Conservation (phyloP, 257 asterid species). For the Capsicum rhomboideum region DNA sequence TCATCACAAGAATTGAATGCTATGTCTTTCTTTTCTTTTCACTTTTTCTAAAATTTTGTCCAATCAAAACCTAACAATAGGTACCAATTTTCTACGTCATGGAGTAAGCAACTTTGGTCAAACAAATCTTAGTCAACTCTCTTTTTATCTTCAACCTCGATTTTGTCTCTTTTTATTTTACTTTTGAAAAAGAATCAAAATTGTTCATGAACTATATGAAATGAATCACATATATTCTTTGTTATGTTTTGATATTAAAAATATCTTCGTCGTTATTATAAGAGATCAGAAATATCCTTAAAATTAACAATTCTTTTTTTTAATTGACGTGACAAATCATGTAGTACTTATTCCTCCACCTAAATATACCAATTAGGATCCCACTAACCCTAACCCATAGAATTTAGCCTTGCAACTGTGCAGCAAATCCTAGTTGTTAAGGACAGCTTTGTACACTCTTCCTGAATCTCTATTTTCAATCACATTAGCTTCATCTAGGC, state of each 20-base stretch:
- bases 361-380: too few relatives aligned
- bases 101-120: slow-evolving; percentile 33
- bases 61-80: slow-evolving; percentile 28
- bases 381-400: too few relatives aligned
- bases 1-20: background rate
- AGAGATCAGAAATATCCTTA: too few relatives aligned
- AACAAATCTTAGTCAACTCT: slow-evolving; percentile 41
- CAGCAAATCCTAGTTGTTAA: slow-evolving; percentile 66
- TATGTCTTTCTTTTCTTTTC: background rate
- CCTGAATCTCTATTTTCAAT: slow-evolving; percentile 76
- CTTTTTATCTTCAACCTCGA: slow-evolving; percentile 14
- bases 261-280: too few relatives aligned
- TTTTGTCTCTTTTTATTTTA: background rate
- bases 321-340: too few relatives aligned
- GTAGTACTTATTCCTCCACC: too few relatives aligned
- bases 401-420: slow-evolving; percentile 31
- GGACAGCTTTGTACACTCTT: slow-evolving; percentile 55
- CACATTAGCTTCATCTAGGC: slow-evolving; percentile 54
- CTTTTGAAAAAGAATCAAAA: too few relatives aligned
- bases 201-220: too few relatives aligned
- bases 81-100: slow-evolving; percentile 31
- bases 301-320: too few relatives aligned
- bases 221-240: too few relatives aligned
- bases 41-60: background rate
- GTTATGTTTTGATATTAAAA: too few relatives aligned